Conservation (phyloP, 2,329 filamentous ascomycete species). For the Sporothrix brunneoviolacea region DNA sequence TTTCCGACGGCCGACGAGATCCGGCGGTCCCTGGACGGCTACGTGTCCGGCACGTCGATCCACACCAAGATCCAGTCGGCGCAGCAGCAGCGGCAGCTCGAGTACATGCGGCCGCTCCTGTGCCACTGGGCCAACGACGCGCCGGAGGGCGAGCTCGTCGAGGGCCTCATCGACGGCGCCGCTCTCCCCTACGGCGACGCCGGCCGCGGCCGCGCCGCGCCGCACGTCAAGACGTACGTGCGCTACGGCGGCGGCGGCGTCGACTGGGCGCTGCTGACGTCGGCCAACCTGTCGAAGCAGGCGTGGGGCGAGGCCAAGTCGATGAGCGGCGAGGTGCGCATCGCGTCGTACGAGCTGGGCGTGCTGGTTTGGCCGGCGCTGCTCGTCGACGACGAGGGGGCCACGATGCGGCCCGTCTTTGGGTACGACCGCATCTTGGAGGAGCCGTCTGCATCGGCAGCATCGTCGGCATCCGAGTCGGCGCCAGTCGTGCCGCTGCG, state of each 20-base stretch:
- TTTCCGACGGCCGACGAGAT: conserved; percentile 80
- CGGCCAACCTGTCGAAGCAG: conserved; percentile 86
- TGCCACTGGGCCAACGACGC: conserved; percentile 69
- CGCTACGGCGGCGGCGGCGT: conserved; percentile 47
- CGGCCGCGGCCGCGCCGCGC: conserved; percentile 63
- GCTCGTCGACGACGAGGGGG: conserved; percentile 35
- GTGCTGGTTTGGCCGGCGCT: conserved; percentile 74
- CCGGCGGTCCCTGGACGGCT: conserved; percentile 68
- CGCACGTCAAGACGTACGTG: conserved; percentile 87
- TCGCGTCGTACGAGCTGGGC: conserved; percentile 78
- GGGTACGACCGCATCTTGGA: conserved; percentile 47
- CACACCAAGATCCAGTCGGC: conserved; percentile 69
- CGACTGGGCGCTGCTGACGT: conserved; percentile 82
- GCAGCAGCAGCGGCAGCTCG: conserved; percentile 66
- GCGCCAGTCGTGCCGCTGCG: conserved; percentile 56
- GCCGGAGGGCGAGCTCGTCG: conserved; percentile 12
- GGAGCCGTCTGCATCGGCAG: conserved; percentile 1
- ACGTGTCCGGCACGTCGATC: conserved; percentile 69
- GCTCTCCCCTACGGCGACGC: conserved; percentile 35
- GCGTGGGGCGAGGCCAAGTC: conserved; percentile 70
- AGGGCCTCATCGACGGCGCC: conserved; percentile 28
- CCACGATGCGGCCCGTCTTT: conserved; percentile 64
- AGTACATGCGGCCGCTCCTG: conserved; percentile 63
- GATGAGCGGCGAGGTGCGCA: conserved; percentile 53
- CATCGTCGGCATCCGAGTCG: not conserved